Evolutionary conservation across 768 basidiomycete species (phyloP).

Genomic region (Cubamyces lactineus): DNA sequence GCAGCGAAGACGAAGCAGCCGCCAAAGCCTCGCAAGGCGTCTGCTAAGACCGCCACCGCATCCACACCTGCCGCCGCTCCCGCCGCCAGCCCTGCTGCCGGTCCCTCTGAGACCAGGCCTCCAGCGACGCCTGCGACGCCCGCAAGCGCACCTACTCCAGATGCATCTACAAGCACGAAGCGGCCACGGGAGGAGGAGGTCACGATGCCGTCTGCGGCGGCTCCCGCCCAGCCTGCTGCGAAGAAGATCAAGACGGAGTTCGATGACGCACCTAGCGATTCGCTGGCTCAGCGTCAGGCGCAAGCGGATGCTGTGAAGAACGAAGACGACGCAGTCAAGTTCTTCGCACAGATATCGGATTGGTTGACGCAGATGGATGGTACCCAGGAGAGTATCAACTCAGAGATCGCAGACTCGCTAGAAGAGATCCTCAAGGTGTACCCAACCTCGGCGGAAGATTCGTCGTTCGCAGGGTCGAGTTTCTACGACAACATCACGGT

Average conservation of each 20-base stretch:
- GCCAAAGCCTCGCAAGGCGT: constrained; percentile 36
- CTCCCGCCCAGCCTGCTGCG: constrained; percentile 14
- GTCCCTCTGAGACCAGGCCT: constrained; percentile 33
- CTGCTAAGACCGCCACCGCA: constrained; percentile 29
- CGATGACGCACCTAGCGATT: constrained; percentile 62
- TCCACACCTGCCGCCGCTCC: constrained; percentile 35
- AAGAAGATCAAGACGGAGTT: constrained; percentile 75
- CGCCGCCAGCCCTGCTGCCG: constrained; percentile 38
- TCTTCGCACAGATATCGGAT: constrained; percentile 67
- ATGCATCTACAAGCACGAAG: constrained; percentile 40
- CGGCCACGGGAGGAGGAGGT: constrained; percentile 57
- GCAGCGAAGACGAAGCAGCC: constrained; percentile 43
- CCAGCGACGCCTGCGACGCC: constrained; percentile 27
- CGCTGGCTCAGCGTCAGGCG: constrained; percentile 44
- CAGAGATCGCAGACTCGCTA: constrained; percentile 62
- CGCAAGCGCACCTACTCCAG: constrained; percentile 22
- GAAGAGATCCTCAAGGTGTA: constrained; percentile 66
- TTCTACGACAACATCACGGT: constrained; percentile 34
- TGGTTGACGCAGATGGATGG: constrained; percentile 58
- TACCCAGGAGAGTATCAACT: constrained; percentile 44
- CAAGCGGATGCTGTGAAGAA: constrained; percentile 55
- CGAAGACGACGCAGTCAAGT: constrained; percentile 64
- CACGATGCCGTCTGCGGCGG: constrained; percentile 1
- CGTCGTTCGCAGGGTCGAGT: constrained; percentile 35
- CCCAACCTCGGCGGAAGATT: constrained; percentile 39